Conservation (phyloP, 257 asterid genomes). For the Coffea canephora region DNA sequence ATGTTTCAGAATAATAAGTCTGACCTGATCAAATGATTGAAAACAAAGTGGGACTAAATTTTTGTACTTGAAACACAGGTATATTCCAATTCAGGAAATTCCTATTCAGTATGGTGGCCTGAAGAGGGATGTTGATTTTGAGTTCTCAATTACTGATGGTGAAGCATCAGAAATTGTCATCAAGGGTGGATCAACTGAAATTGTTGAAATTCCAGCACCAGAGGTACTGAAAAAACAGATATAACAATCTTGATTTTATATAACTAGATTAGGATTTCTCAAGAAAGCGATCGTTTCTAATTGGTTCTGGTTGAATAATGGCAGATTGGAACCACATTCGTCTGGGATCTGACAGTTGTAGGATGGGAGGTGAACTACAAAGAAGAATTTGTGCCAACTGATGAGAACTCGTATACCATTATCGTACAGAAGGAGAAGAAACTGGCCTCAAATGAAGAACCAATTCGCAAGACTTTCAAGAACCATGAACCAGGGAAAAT, state of each 20-base stretch:
- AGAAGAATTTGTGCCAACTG: constrained; percentile 67
- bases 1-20: background rate
- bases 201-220: constrained; percentile 59
- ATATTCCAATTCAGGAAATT: constrained; percentile 63
- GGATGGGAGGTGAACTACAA: constrained; percentile 78
- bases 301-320: background rate
- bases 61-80: constrained; percentile 35
- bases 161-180: constrained; percentile 51
- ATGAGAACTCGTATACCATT: constrained; percentile 62
- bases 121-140: constrained; percentile 55
- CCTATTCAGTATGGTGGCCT: constrained; percentile 74
- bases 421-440: constrained; percentile 66
- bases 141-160: constrained; percentile 44
- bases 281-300: background rate
- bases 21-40: background rate
- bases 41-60: background rate
- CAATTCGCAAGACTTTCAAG: constrained; percentile 66
- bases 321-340: constrained; percentile 62
- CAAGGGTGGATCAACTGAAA: constrained; percentile 63
- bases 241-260: background rate
- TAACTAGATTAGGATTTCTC: background rate
- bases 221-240: constrained; percentile 39
- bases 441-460: constrained; percentile 38
- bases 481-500: constrained; percentile 64
- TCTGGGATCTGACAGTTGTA: constrained; percentile 59